Conservation (phyloP, 208 protist species). For the Spongospora subterranea region DNA sequence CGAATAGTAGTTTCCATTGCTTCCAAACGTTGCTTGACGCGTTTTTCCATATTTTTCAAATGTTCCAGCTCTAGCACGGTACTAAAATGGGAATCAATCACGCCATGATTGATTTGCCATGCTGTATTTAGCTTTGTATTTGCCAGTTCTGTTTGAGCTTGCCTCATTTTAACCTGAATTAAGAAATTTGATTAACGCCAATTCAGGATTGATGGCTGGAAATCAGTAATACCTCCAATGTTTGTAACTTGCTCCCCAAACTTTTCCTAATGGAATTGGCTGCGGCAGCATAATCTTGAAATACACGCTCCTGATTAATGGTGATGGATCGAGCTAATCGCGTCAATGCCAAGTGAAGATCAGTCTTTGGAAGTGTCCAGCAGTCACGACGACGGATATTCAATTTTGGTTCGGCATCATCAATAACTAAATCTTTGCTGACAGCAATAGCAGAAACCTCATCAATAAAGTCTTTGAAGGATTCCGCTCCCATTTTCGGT, state of each 20-base stretch:
- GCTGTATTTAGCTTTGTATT: neutral
- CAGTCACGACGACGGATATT: no score
- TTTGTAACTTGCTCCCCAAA: neutral
- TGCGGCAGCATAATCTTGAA: neutral
- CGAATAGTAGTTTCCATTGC: slow-evolving; percentile 7
- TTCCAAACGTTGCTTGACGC: neutral
- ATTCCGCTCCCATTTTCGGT: no score
- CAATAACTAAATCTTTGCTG: neutral
- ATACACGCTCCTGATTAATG: neutral
- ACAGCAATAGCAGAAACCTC: neutral
- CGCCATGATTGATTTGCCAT: slow-evolving; percentile 2
- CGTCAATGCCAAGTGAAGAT: neutral
- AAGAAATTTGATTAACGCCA: neutral
- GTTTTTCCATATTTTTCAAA: neutral
- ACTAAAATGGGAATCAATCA: slow-evolving; percentile 8
- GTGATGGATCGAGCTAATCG: neutral
- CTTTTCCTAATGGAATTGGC: neutral
- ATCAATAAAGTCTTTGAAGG: neutral
- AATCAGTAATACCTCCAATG: neutral
- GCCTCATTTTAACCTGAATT: neutral
- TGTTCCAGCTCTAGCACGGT: slow-evolving; percentile 24
- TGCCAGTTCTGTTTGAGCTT: neutral
- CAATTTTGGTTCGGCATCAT: no score
- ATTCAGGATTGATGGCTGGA: neutral
- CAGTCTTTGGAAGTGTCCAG: neutral